Evolutionary conservation across 306 rosid species (phyloP), one percentile per base, ranked within the genome.

Genomic region (Spatholobus suberectus): DNA sequence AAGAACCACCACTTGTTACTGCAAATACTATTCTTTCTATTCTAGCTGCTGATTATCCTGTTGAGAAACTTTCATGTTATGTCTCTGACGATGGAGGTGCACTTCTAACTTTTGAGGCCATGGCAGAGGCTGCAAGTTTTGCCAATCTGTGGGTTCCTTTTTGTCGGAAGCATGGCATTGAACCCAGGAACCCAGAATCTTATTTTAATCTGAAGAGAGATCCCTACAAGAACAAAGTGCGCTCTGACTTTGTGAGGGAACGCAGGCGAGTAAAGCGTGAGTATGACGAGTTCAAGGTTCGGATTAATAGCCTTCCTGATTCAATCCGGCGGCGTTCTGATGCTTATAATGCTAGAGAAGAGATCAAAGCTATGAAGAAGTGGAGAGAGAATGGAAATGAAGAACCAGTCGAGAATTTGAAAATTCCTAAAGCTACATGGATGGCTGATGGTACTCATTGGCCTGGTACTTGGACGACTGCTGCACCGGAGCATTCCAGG

Each of bases 71-170:
- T 51, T 57, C 97, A 6, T 93, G 97, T 78, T 93, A 89, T 86
- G 97, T 93, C 75, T 93, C 97, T 70, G 97, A 93, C 6, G 97
- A 93, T 49, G 97, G 97, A 5, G 93, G 97, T n/a, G 89, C 95
- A n/a, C 97, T 93, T 29, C 85, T 93, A 24, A 93, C 97, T 41
- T 93, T 93, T 59, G 95, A 93, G 88, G 97, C 97, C 75, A 91
- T 89, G 95, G 97, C 97, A 1, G 94, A 91, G 89, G 97, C 97
- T 32, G 91, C 97, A n/a, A 89, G 91, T 82, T 93, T 93, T 88
- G 95, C 95, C 75, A 81, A 89, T 73, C 43, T 93, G 85, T 93
- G 97, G 97, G 95, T 91, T 15, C 97, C 97, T 3, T 93, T 93
- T 81, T 91, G 95, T 52, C 82, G 95, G 81, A 93, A 93, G 87